Percentiles rank a stretch among this genome's conserved stretches.
Conservation (phyloP, 176 grass and related monocot genomes). For the Carex myosuroides region DNA sequence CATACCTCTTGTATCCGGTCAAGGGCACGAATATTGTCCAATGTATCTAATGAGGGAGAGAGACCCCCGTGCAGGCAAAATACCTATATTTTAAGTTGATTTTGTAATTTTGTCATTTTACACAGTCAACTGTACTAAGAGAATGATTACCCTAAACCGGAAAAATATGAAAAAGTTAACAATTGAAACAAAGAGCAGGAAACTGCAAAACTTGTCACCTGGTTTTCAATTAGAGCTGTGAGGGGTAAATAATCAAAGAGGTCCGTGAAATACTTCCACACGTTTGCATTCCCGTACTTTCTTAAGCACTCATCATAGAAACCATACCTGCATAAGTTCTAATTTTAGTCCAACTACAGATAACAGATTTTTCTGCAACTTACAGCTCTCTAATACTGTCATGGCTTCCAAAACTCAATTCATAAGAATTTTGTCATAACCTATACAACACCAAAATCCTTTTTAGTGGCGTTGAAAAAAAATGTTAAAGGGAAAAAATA, state of each 20-base stretch:
- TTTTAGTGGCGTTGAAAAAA: neutral
- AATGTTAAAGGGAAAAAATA: neutral
- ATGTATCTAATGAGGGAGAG: slow-evolving; percentile 94
- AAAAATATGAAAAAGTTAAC: slow-evolving; percentile 20
- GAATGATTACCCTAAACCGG: neutral
- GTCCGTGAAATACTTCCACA: slow-evolving; percentile 98
- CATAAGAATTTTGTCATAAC: neutral
- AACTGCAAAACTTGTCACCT: slow-evolving; percentile 36
- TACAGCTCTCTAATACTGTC: neutral
- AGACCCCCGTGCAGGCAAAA: slow-evolving; percentile 99
- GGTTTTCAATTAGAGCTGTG: slow-evolving; percentile 98
- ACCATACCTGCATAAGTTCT: slow-evolving; percentile 63
- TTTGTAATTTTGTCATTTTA: neutral
- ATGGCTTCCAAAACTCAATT: neutral
- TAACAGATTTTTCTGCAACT: neutral
- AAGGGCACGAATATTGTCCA: slow-evolving; percentile 95
- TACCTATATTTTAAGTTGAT: slow-evolving; percentile 36
- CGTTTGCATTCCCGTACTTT: slow-evolving; percentile 99
- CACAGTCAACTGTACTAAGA: neutral
- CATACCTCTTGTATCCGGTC: slow-evolving; percentile 95
- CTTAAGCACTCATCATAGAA: slow-evolving; percentile 98
- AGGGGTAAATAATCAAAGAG: slow-evolving; percentile 98
- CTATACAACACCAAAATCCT: neutral
- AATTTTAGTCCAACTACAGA: slow-evolving; percentile 12
- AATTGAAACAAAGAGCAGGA: slow-evolving; percentile 8